Conservation (phyloP, 2,329 filamentous ascomycete genomes). For the Bipolaris cookei region DNA sequence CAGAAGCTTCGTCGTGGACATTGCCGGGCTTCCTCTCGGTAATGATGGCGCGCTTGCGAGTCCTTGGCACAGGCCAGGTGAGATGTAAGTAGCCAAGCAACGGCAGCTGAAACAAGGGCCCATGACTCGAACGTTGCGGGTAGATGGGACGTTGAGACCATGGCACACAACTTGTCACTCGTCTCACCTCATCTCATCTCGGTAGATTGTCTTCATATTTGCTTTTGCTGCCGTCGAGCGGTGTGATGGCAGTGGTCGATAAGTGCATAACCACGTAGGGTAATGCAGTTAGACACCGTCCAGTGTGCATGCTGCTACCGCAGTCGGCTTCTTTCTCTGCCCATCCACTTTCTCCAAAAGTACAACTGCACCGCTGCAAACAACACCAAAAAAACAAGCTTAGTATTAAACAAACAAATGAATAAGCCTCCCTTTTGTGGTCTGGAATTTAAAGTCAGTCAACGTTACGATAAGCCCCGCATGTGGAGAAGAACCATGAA, state of each 20-base stretch:
- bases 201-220: neutral
- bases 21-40: too few relatives aligned
- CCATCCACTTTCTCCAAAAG: too few relatives aligned
- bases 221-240: neutral
- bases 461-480: neutral
- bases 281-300: neutral
- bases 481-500: neutral
- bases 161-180: neutral
- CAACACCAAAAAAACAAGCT: neutral
- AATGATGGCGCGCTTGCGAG: too few relatives aligned
- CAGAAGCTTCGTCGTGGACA: too few relatives aligned
- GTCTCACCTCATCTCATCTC: neutral
- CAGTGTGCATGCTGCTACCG: too few relatives aligned
- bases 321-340: too few relatives aligned
- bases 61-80: neutral
- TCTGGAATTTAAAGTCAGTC: neutral
- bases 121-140: neutral
- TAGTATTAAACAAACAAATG: neutral
- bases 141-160: neutral
- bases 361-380: neutral
- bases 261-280: neutral
- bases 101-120: conserved; percentile 3
- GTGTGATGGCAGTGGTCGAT: neutral
- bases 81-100: neutral
- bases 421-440: neutral